Percentiles rank a stretch among this genome's conserved stretches.
phyloP scores from a whole-genome alignment of 164 flowering plant species.

The Umbilicus rupestris region DNA sequence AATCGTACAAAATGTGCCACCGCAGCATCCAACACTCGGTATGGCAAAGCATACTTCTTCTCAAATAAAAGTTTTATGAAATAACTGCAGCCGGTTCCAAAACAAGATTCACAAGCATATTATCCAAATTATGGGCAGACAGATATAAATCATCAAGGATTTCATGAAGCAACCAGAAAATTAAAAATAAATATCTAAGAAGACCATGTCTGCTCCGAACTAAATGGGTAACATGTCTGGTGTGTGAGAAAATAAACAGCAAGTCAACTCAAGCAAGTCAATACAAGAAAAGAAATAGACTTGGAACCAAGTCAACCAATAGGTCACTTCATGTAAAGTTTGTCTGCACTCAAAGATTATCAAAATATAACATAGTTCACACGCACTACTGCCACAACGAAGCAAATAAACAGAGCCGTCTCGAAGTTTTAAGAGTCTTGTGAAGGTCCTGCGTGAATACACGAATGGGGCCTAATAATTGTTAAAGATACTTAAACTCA shows the following conservation, averaged over 20 bases:
- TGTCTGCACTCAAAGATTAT: too few relatives aligned
- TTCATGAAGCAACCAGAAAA: neutral
- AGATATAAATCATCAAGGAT: neutral
- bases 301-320: neutral
- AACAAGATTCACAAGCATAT: slow-evolving; percentile 1
- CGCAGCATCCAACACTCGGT: slow-evolving; percentile 74
- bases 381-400: too few relatives aligned
- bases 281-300: neutral
- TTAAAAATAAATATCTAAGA: neutral
- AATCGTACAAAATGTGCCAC: slow-evolving; percentile 79
- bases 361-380: too few relatives aligned
- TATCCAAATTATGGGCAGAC: neutral
- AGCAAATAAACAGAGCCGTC: too few relatives aligned
- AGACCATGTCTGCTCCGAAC: neutral
- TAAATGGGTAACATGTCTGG: too few relatives aligned
- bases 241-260: too few relatives aligned
- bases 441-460: too few relatives aligned
- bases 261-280: neutral
- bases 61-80: slow-evolving; percentile 84
- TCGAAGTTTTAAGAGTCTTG: too few relatives aligned
- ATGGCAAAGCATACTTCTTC: slow-evolving; percentile 86
- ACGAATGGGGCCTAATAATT: neutral
- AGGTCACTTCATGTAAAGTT: neutral
- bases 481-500: neutral
- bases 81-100: slow-evolving; percentile 50